phyloP scores from a whole-genome alignment of 768 basidiomycete species.

The Mycena leptocephala region DNA sequence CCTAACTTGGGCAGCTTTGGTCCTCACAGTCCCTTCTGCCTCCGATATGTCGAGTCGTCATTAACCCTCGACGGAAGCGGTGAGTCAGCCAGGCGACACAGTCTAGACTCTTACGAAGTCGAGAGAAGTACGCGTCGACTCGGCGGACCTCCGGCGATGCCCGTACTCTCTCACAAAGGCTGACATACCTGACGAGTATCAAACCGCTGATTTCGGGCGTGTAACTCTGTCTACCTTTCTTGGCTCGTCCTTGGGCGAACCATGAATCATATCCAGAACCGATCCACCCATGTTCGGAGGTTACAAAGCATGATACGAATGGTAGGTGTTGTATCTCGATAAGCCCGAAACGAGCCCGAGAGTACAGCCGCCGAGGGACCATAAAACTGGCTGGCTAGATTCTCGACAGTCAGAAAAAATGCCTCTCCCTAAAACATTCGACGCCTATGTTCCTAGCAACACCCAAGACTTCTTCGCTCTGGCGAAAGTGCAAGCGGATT shows the following conservation, averaged over 20 bases:
- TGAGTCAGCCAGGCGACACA: neutral
- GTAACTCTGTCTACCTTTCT: neutral
- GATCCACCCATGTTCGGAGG: neutral
- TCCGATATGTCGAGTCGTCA: no score
- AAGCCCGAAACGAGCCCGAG: neutral
- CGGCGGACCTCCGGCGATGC: neutral
- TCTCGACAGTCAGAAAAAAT: neutral
- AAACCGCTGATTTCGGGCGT: neutral
- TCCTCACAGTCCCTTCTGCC: no score
- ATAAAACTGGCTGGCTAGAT: neutral
- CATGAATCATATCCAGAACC: no score
- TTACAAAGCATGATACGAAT: neutral
- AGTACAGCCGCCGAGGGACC: neutral
- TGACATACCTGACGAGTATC: neutral
- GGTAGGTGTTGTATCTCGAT: neutral
- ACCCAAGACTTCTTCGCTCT: slow-evolving; percentile 28
- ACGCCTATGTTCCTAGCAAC: slow-evolving; percentile 31
- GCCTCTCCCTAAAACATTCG: slow-evolving; percentile 29
- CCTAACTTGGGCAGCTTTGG: no score
- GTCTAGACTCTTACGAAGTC: no score
- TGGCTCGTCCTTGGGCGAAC: neutral
- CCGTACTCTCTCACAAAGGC: neutral
- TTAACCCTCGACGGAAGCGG: no score
- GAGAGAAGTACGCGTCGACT: neutral
- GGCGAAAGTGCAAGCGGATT: slow-evolving; percentile 23